Conservation (phyloP, 192 early-diverging fungal genomes). For the Gonapodya prolifera region DNA sequence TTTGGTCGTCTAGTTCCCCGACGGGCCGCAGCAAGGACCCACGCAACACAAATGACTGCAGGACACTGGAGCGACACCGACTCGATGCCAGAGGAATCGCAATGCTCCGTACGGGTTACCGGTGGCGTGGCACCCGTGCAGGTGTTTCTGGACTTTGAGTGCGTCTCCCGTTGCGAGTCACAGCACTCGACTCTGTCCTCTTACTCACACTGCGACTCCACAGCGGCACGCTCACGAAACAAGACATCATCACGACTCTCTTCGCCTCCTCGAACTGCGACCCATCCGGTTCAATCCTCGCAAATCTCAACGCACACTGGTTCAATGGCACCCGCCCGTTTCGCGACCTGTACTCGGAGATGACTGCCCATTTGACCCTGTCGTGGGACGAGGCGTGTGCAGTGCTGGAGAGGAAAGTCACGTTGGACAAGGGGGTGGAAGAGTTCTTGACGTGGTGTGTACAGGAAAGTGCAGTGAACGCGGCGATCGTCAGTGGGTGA, state of each 20-base stretch:
- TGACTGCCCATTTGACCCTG: neutral
- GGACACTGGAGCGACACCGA: no score
- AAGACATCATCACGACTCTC: neutral
- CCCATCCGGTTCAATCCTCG: neutral
- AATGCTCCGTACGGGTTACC: neutral
- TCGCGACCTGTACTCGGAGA: neutral
- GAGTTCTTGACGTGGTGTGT: neutral
- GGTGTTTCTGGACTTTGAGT: neutral
- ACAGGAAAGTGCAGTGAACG: neutral
- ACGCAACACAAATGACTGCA: no score
- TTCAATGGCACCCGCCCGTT: neutral
- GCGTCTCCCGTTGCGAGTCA: neutral
- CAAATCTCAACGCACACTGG: neutral
- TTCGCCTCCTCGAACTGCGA: neutral
- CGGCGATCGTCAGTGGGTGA: neutral
- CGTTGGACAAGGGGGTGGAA: neutral
- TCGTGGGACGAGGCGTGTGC: neutral
- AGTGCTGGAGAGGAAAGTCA: neutral
- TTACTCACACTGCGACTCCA: no score
- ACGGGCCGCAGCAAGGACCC: no score
- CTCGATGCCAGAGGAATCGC: no score
- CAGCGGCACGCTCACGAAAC: neutral
- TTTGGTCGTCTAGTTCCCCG: no score
- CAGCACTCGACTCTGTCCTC: neutral
- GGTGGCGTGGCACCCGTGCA: neutral